Base-by-base conservation (phyloP, 2,329 filamentous ascomycete species). In the Kalmusia sp. region DNA sequence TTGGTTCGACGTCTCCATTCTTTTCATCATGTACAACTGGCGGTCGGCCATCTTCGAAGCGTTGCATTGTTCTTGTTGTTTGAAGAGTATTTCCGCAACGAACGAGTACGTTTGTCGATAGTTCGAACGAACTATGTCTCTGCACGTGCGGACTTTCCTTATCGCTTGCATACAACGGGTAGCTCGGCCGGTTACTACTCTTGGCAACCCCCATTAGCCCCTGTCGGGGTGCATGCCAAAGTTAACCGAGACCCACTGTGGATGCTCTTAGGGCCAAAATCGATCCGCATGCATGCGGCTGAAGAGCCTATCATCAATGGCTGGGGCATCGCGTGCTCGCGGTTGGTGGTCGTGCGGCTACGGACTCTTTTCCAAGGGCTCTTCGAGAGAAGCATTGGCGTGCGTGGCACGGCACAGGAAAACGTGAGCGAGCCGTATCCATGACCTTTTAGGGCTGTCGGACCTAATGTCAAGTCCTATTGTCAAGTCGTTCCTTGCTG, bases 71-170 rank as follows among this genome's bases (percentile, higher is more conserved):
- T 5, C 12, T 4, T 6, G 6, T 15, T 11, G 3, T 14, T 33
- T 17, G 17, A 33, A n/a, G 17, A 27, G 30, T 33, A 15, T 8
- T 8, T n/a, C n/a, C 17, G 9, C 15, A 28, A 34, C 3, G 8
- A 19, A n/a, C 3, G 27, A 21, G n/a, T 33, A 22, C 28, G 24
- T 3, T 12, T 8, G 11, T 21, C 11, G 17, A 17, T 6, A 21
- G 17, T 34, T 6, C 30, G 19, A 31, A 34, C n/a, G n/a, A 45
- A 9, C 24, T 9, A 24, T 8, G 24, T 14, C 33, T 19, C 6
- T 19, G 34, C 41, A 45, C 41, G 41, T 45, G 41, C 30, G 28
- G 28, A 24, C 28, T 21, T 45, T 45, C 41, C 41, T 45, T 45
- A 34, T 45, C 41, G 41, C 12, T 19, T 19, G 24, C 14, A 19